A percentile compares a stretch with the other conserved stretches of the same genome.
phyloP scores from a whole-genome alignment of 2,329 filamentous ascomycete species.

The Bertia moriformis region DNA sequence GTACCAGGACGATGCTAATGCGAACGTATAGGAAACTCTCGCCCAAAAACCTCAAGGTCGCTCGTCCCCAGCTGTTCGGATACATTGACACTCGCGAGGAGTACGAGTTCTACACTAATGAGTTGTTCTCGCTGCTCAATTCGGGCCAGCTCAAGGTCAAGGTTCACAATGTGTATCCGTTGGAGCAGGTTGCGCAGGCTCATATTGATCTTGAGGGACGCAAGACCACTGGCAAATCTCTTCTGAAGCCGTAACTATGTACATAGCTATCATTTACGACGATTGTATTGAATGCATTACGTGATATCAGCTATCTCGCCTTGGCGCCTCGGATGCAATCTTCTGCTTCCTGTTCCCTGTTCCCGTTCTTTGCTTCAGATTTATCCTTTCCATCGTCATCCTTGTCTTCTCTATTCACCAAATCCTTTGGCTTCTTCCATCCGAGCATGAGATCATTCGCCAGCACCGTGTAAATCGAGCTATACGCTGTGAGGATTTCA shows the following conservation, averaged over 20 bases:
- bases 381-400: background rate
- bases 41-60: slow-evolving; percentile 63
- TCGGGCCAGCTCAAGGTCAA: slow-evolving; percentile 56
- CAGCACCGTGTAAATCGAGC: background rate
- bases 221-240: slow-evolving; percentile 70
- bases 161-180: slow-evolving; percentile 64
- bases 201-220: slow-evolving; percentile 67
- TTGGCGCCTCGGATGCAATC: background rate
- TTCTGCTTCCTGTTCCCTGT: background rate
- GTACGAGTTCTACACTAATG: slow-evolving; percentile 51
- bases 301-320: background rate
- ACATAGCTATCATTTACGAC: background rate
- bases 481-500: background rate
- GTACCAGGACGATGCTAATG: background rate
- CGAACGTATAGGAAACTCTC: slow-evolving; percentile 42
- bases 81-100: slow-evolving; percentile 61
- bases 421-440: background rate
- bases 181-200: slow-evolving; percentile 58
- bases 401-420: background rate
- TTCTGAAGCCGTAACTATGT: slow-evolving; percentile 46
- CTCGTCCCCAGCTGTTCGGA: slow-evolving; percentile 59
- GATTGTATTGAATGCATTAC: background rate
- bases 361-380: background rate
- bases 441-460: background rate
- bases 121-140: slow-evolving; percentile 60